phyloP scores from a whole-genome alignment of 495 filamentous ascomycete species.

The Aspergillus ellipticus region DNA sequence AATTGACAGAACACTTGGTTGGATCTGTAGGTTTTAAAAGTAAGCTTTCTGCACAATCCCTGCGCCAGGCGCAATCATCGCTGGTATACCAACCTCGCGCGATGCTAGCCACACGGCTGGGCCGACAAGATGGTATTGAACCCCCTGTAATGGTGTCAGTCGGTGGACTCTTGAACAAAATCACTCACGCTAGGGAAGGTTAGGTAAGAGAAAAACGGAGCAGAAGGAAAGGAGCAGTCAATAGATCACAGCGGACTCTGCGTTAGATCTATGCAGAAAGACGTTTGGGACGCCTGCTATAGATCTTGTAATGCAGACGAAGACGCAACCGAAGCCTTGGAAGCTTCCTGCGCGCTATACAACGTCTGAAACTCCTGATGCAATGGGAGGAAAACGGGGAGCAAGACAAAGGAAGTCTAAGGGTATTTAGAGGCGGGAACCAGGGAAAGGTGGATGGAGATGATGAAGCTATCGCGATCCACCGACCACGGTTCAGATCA shows the following conservation, averaged over 20 bases:
- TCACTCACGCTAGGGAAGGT: slow-evolving; percentile 18
- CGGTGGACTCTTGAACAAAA: slow-evolving; percentile 26
- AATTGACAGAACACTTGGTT: slow-evolving; percentile 18
- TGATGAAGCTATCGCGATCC: slow-evolving; percentile 37
- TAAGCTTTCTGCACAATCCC: slow-evolving; percentile 13
- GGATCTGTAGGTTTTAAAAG: slow-evolving; percentile 8
- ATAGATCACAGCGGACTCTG: slow-evolving; percentile 14
- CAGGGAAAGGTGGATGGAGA: slow-evolving; percentile 26
- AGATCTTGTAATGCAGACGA: slow-evolving; percentile 5
- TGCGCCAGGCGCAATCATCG: slow-evolving; percentile 9
- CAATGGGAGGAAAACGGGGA: slow-evolving; percentile 16
- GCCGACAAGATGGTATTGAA: slow-evolving; percentile 20
- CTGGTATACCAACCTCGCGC: slow-evolving; percentile 20
- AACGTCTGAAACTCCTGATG: slow-evolving; percentile 7
- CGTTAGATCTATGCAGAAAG: slow-evolving; percentile 11
- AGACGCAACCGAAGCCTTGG: slow-evolving; percentile 6
- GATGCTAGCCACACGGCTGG: slow-evolving; percentile 23
- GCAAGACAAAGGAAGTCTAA: slow-evolving; percentile 26
- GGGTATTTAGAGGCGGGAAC: slow-evolving; percentile 32
- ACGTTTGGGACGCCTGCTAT: background rate
- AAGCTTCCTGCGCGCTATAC: slow-evolving; percentile 1
- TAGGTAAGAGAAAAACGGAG: slow-evolving; percentile 15
- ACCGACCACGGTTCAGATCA: slow-evolving; percentile 42
- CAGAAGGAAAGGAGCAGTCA: slow-evolving; percentile 17
- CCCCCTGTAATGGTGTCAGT: slow-evolving; percentile 40